phyloP scores from a whole-genome alignment of 106 monocot genomes.

The Agapanthus africanus region DNA sequence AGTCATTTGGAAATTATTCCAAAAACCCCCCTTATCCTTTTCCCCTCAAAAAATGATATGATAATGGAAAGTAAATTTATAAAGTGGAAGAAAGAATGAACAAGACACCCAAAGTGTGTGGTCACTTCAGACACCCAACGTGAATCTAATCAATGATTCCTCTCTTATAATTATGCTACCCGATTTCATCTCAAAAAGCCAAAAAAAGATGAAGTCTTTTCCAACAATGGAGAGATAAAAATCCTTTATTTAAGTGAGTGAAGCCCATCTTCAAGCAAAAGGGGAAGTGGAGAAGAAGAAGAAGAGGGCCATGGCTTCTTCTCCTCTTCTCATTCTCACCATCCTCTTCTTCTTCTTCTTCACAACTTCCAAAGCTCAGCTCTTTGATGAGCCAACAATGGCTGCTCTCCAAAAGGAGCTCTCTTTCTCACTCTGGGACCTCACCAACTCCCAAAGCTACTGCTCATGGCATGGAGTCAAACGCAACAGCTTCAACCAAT shows the following conservation, averaged over 20 bases:
- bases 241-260: too few relatives aligned
- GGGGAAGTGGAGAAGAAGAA: conserved; percentile 9
- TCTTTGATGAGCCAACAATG: conserved; percentile 29
- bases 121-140: neutral
- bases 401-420: conserved; percentile 28
- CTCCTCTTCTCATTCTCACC: neutral
- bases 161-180: too few relatives aligned
- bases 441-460: conserved; percentile 15
- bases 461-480: conserved; percentile 67
- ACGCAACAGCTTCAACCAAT: conserved; percentile 22
- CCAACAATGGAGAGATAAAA: too few relatives aligned
- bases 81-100: neutral
- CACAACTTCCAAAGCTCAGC: conserved; percentile 7
- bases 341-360: neutral
- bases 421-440: conserved; percentile 22
- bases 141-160: neutral
- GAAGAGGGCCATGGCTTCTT: too few relatives aligned
- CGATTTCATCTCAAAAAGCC: neutral
- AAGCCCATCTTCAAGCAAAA: conserved; percentile 1
- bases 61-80: too few relatives aligned
- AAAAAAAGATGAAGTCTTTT: too few relatives aligned
- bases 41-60: too few relatives aligned
- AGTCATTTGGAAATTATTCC: neutral
- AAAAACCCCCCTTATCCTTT: neutral
- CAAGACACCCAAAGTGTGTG: neutral